phyloP scores from a whole-genome alignment of 108 stramenopile genomes.

The Pseudonitzschia multiseries region DNA sequence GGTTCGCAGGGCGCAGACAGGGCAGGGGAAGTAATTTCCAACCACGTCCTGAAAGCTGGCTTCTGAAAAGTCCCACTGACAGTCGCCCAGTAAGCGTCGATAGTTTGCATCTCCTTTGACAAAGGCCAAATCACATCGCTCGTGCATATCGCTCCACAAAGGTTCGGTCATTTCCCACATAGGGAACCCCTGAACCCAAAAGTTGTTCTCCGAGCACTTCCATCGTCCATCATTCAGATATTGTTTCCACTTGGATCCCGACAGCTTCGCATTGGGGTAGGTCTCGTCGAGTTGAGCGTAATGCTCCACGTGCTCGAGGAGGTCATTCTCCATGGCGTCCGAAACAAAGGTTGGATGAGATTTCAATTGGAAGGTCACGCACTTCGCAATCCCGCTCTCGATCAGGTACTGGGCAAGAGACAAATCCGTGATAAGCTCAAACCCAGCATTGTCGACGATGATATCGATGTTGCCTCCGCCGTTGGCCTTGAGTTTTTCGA shows the following conservation, averaged over 20 bases:
- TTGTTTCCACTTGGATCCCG: conserved; percentile 72
- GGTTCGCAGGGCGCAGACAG: conserved; percentile 87
- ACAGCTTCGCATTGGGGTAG: conserved; percentile 61
- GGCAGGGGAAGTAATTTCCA: conserved; percentile 90
- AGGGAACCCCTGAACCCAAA: conserved; percentile 90
- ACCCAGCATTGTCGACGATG: conserved; percentile 97
- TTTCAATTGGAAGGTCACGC: conserved; percentile 90
- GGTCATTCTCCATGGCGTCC: conserved; percentile 91
- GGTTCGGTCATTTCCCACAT: conserved; percentile 93
- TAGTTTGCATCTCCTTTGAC: conserved; percentile 98
- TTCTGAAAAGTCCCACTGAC: conserved; percentile 76
- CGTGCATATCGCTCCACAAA: conserved; percentile 56
- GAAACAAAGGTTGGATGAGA: conserved; percentile 97
- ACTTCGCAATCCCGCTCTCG: conserved; percentile 70
- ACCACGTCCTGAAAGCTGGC: conserved; percentile 90
- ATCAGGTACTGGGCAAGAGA: conserved; percentile 88
- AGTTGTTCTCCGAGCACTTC: conserved; percentile 87
- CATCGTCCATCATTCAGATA: conserved; percentile 77
- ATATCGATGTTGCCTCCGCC: conserved; percentile 90
- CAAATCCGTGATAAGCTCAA: conserved; percentile 93
- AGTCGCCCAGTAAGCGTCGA: conserved; percentile 89
- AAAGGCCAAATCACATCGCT: conserved; percentile 83
- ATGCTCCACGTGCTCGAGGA: conserved; percentile 77
- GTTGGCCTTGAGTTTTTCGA: conserved; percentile 47
- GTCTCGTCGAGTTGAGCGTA: conserved; percentile 51